Evolutionary conservation across 768 basidiomycete species (phyloP), one percentile per base, ranked within the genome.

Genomic region (Coprinellus micaceus): DNA sequence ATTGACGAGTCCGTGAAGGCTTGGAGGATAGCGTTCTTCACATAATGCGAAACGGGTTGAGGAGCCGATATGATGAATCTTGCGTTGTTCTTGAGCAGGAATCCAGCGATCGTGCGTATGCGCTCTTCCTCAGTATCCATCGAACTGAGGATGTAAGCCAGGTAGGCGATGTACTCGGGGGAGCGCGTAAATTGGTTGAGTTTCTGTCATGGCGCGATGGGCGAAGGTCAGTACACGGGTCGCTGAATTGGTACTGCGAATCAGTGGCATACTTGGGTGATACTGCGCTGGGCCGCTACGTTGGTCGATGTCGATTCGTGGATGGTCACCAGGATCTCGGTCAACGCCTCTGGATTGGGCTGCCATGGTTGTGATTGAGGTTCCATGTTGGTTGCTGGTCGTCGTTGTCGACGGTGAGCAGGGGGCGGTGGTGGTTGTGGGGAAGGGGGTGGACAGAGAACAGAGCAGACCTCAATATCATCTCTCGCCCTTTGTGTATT

Each of bases 81-180:
- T 43, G 91, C 83, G 65, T 94, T 94, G 73, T 99, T 98, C 84
- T 99, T 99, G 72, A 99, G 84, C 22, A 98, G 79, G 65, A 98
- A 91, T 41, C 96, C 96, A 24, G 96, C 95, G 75, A 98, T 95
- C 57, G 92, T 91, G 52, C 96, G 85, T 69, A 96, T 93, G 49
- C 90, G 88, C 68, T 93, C 94, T 67, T 94, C 89, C 74, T 98
- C 94, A 58, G 83, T 78, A 1, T 86, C 79, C 77, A 91, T 74
- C 44, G 80, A 78, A 56, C 88, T 85, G 60, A 98, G 84, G 75
- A 98, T 94, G 70, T 95, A 91, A 21, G 90, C 90, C 60, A 99
- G 86, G 81, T 99, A 98, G 56, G 89, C 94, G 58, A 94, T 87
- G 71, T 97, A 98, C 71, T 97, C 94, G 45, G 94, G 91, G 60